Base-by-base conservation (phyloP, 768 basidiomycete genomes). In the Coprinopsis sp. region DNA sequence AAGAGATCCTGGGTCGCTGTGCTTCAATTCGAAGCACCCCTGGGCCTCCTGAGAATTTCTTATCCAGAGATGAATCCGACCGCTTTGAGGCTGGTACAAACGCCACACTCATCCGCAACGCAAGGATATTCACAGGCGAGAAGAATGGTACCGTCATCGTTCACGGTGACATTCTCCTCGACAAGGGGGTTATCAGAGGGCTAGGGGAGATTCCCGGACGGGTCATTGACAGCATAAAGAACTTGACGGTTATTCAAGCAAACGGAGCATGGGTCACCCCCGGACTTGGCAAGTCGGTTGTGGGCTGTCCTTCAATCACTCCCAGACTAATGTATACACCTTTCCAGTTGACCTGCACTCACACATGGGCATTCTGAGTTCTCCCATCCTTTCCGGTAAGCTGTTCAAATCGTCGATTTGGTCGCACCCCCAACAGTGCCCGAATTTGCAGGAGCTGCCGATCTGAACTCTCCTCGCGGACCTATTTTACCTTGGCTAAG, bases 341-440 rank as follows among this genome's bases (percentile, higher is more conserved):
- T n/a, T n/a, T n/a, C n/a, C 37, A 79, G 82, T 88, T 24, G 85
- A 89, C 56, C 63, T 87, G 54, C 81, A 91, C 62, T 88, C 89
- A 4, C 91, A 93, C 59, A 64, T 92, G 33, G 93, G 90, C 3
- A 67, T 94, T 4, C 62, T 77, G 51, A 80, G 83, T 33, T 58
- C 74, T 12, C 93, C 93, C 62, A 80, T 58, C 37, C 54, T 51
- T 75, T 72, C 59, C 47, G 74, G 64, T 72, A 39, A 27, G 52
- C 38, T 11, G 44, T 49, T 46, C 30, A 28, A 5, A 18, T 54
- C 27, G 37, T 38, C 22, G 41, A 7, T 12, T 19, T 39, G 19
- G 3, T 36, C 18, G 5, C 25, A 24, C 27, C 25, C 16, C 22
- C 10, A 28, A 34, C 5, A 25, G 37, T 27, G 29, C 34, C 18